A percentile compares a stretch with the other conserved stretches of the same genome.
Conservation (phyloP, 148 eudicot species). For the Nepenthes gracilis region DNA sequence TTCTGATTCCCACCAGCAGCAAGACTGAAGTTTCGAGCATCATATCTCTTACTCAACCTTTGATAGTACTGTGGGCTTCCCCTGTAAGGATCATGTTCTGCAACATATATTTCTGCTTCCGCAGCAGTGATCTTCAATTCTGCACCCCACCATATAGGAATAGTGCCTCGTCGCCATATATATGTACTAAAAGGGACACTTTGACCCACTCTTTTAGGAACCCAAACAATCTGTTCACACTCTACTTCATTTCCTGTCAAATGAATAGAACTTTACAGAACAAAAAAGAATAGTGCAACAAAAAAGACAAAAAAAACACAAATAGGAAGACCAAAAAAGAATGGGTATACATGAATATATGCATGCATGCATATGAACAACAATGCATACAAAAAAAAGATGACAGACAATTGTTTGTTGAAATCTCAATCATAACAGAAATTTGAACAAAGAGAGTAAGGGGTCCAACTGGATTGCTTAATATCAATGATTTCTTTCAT, state of each 20-base stretch:
- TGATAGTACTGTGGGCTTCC: constrained; percentile 86
- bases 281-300: constrained; percentile 2
- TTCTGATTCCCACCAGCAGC: constrained; percentile 50
- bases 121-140: constrained; percentile 86
- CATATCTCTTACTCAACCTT: constrained; percentile 83
- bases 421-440: no score
- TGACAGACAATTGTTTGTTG: no score
- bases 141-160: constrained; percentile 99
- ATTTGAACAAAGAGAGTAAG: no score
- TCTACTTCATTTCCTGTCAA: constrained; percentile 94
- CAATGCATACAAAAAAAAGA: no score
- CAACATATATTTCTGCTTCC: constrained; percentile 95
- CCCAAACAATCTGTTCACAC: constrained; percentile 98
- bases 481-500: no score
- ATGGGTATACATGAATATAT: no score
- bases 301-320: constrained; percentile 1
- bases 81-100: constrained; percentile 82
- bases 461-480: no score
- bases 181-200: constrained; percentile 92
- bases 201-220: constrained; percentile 58
- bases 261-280: constrained; percentile 3
- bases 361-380: no score
- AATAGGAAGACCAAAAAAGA: neutral
- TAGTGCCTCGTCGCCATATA: constrained; percentile 93
- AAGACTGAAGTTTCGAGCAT: constrained; percentile 45